Conservation (phyloP, 2,329 filamentous ascomycete genomes). For the Macroventuria anomochaeta region DNA sequence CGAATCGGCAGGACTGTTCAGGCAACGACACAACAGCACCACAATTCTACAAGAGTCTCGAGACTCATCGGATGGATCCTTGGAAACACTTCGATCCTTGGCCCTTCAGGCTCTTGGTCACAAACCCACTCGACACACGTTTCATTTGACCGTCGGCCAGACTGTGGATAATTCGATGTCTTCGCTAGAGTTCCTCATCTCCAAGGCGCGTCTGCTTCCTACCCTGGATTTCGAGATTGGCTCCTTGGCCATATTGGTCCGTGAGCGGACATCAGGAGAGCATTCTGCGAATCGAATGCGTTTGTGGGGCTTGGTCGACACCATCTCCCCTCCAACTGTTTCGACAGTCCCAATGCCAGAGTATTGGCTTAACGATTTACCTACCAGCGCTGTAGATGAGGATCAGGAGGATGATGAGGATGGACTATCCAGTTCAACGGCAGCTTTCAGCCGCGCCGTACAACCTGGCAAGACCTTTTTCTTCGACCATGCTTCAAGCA, state of each 20-base stretch:
- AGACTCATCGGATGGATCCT: conserved; percentile 1
- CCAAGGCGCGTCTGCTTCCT: conserved; percentile 60
- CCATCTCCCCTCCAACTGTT: conserved; percentile 4
- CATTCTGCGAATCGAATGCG: conserved; percentile 58
- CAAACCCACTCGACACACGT: conserved; percentile 34
- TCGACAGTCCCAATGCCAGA: conserved; percentile 10
- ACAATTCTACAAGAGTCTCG: conserved; percentile 31
- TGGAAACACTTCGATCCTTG: conserved; percentile 26
- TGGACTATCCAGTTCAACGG: neutral
- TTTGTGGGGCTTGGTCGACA: conserved; percentile 60
- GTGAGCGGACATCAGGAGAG: conserved; percentile 50
- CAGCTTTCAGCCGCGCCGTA: conserved; percentile 19
- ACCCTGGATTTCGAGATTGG: conserved; percentile 57
- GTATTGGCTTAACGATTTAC: conserved; percentile 21
- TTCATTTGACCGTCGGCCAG: conserved; percentile 68
- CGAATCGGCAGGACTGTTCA: conserved; percentile 56
- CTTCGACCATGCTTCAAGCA: conserved; percentile 30
- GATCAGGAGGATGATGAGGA: conserved; percentile 8
- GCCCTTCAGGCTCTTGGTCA: conserved; percentile 37
- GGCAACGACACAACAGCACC: conserved; percentile 59
- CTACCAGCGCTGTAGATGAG: neutral
- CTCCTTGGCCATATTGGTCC: conserved; percentile 61
- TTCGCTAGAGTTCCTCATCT: conserved; percentile 59
- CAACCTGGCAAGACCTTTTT: conserved; percentile 40
- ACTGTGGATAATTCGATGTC: conserved; percentile 55